Conservation (phyloP, 2,329 filamentous ascomycete genomes). For the Calycina marina region DNA sequence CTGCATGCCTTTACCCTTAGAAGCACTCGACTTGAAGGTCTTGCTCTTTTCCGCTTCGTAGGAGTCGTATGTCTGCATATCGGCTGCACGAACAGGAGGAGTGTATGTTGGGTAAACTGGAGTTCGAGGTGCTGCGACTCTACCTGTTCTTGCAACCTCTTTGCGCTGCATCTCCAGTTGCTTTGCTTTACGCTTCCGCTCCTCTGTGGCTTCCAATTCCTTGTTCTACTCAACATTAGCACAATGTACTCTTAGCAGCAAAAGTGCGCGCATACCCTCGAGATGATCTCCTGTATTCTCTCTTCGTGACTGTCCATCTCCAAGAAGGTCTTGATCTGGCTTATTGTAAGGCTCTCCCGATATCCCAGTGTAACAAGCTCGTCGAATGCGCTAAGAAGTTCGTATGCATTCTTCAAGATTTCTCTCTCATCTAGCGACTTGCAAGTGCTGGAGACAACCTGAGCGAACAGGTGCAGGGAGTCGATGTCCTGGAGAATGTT, state of each 20-base stretch:
- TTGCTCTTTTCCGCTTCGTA: conserved; percentile 99
- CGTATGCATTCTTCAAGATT: conserved; percentile 88
- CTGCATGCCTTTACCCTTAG: conserved; percentile 96
- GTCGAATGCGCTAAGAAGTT: conserved; percentile 91
- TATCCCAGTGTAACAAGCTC: conserved; percentile 94
- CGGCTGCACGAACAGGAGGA: conserved; percentile 56
- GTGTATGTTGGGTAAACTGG: conserved; percentile 84
- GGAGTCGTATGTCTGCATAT: conserved; percentile 74
- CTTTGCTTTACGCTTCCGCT: conserved; percentile 97
- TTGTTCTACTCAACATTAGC: conserved; percentile 57
- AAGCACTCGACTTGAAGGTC: conserved; percentile 60
- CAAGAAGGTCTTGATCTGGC: conserved; percentile 97
- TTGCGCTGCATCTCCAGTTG: conserved; percentile 98
- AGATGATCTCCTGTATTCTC: conserved; percentile 96
- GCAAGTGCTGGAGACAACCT: conserved; percentile 94
- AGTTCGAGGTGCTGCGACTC: conserved; percentile 52
- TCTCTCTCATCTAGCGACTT: conserved; percentile 92
- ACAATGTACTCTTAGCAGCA: conserved; percentile 2
- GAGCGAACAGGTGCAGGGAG: conserved; percentile 91
- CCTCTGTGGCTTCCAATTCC: conserved; percentile 93
- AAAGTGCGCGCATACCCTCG: conserved; percentile 43
- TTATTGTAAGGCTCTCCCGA: conserved; percentile 86
- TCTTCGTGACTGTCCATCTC: conserved; percentile 99
- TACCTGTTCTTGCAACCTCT: conserved; percentile 69
- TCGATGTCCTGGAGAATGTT: conserved; percentile 99